A percentile compares a stretch with the other conserved stretches of the same genome.
Evolutionary conservation across 176 grass and related monocot genomes (phyloP).

Genomic region (Carex myosuroides): DNA sequence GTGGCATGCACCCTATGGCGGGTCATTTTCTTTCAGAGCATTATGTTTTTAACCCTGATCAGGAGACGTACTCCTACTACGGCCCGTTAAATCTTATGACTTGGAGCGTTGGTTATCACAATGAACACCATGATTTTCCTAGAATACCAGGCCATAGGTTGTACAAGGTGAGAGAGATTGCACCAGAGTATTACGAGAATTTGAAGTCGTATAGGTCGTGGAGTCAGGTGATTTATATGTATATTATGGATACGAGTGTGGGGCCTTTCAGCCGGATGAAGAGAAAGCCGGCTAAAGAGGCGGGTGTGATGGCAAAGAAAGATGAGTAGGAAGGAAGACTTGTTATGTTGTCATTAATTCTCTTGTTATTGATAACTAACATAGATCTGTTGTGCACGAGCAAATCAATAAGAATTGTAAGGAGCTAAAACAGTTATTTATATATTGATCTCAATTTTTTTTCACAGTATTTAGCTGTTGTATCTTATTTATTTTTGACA

Average conservation of each 20-base stretch:
- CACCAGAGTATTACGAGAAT: conserved; percentile 65
- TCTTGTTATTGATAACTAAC: not conserved
- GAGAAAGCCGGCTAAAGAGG: conserved; percentile 35
- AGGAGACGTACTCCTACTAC: conserved; percentile 96
- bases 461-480: not conserved
- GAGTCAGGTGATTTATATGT: conserved; percentile 99
- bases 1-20: conserved; percentile 94
- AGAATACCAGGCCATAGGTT: conserved; percentile 73
- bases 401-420: not conserved
- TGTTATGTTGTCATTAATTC: not conserved
- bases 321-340: conserved; percentile 20
- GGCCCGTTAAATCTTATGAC: conserved; percentile 86
- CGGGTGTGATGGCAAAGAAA: conserved; percentile 30
- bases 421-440: not conserved
- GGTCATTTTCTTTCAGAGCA: conserved; percentile 96
- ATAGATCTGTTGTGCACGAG: not conserved
- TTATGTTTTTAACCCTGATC: conserved; percentile 69
- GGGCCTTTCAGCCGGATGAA: conserved; percentile 95
- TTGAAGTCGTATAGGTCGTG: conserved; percentile 66
- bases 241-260: conserved; percentile 67
- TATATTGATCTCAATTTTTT: not conserved
- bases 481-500: not conserved
- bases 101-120: conserved; percentile 92
- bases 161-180: conserved; percentile 81
- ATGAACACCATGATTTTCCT: conserved; percentile 96